These are phyloP conservation scores for Parathielavia hyrcaniae DNA, from an alignment of 495 filamentous ascomycete genomes.

Conservation along the genomic window DNA sequence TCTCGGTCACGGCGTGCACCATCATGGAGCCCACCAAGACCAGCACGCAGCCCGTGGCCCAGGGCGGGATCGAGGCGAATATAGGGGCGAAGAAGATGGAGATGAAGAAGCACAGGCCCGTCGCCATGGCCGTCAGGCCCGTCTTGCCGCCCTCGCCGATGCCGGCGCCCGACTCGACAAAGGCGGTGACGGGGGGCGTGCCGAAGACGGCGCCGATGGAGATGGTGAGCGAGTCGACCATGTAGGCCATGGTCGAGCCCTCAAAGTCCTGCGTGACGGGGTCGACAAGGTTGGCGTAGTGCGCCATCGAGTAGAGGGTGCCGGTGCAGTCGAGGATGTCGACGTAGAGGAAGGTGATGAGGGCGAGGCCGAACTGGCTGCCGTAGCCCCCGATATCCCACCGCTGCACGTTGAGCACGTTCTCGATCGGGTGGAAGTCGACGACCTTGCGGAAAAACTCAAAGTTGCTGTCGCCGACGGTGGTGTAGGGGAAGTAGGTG, in stretches of 20 bases:
- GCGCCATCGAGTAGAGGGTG: slow-evolving; percentile 78
- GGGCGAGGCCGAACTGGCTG: slow-evolving; percentile 65
- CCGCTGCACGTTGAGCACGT: slow-evolving; percentile 57
- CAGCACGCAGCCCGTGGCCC: slow-evolving; percentile 78
- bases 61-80: slow-evolving; percentile 76
- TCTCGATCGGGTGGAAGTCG: slow-evolving; percentile 66
- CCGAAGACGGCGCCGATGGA: slow-evolving; percentile 72
- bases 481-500: slow-evolving; percentile 70
- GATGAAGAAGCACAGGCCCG: slow-evolving; percentile 77
- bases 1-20: slow-evolving; percentile 64
- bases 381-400: slow-evolving; percentile 60
- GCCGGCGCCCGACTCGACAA: slow-evolving; percentile 75
- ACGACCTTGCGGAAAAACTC: slow-evolving; percentile 82
- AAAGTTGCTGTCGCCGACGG: slow-evolving; percentile 57
- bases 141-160: slow-evolving; percentile 80
- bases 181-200: slow-evolving; percentile 70
- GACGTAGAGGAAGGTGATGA: slow-evolving; percentile 81
- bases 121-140: slow-evolving; percentile 69
- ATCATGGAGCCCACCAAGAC: slow-evolving; percentile 78
- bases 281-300: slow-evolving; percentile 67
- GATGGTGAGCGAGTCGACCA: slow-evolving; percentile 70
- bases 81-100: slow-evolving; percentile 81
- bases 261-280: slow-evolving; percentile 71
- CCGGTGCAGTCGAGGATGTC: slow-evolving; percentile 75
- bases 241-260: slow-evolving; percentile 68